A percentile compares a stretch with the other conserved stretches of the same genome.
These are phyloP conservation scores for Colletotrichum sp. DNA, from an alignment of 2,329 filamentous ascomycete genomes.

Conservation along the genomic window DNA sequence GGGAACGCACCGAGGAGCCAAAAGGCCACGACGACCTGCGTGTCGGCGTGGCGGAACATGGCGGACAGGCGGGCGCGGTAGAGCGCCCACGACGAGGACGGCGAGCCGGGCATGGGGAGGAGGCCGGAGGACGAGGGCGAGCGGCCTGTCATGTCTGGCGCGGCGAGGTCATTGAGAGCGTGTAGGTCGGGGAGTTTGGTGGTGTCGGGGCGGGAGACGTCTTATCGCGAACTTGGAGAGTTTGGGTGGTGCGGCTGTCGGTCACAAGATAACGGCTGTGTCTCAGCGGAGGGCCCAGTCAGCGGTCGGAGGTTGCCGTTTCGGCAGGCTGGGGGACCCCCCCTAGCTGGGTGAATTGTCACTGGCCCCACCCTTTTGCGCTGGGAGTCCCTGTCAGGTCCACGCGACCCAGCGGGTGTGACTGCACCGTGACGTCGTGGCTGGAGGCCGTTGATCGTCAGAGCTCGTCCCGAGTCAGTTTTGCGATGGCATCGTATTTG, in stretches of 20 bases:
- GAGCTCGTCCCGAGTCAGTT: neutral
- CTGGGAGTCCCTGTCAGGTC: neutral
- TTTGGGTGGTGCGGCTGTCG: neutral
- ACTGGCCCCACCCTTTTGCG: neutral
- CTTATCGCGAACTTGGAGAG: neutral
- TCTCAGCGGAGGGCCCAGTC: neutral
- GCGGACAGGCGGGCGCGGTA: slow-evolving; percentile 70
- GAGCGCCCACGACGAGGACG: slow-evolving; percentile 73
- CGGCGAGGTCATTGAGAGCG: neutral
- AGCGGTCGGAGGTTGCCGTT: neutral
- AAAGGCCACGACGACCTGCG: slow-evolving; percentile 78
- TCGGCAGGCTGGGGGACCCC: neutral
- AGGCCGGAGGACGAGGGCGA: slow-evolving; percentile 49
- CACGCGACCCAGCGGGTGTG: neutral
- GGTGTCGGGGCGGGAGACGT: neutral
- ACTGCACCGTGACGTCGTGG: slow-evolving; percentile 12
- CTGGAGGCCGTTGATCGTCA: neutral
- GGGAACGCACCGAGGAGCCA: slow-evolving; percentile 88
- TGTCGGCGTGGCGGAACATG: slow-evolving; percentile 71
- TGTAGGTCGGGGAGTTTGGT: neutral
- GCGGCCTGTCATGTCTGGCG: slow-evolving; percentile 35
- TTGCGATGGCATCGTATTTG: neutral
- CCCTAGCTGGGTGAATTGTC: neutral
- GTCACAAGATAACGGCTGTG: slow-evolving; percentile 12
- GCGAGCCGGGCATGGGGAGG: slow-evolving; percentile 62